A percentile compares a stretch with the other conserved stretches of the same genome.
phyloP scores from a whole-genome alignment of 768 basidiomycete species.

The Rubroboletus satanas region DNA sequence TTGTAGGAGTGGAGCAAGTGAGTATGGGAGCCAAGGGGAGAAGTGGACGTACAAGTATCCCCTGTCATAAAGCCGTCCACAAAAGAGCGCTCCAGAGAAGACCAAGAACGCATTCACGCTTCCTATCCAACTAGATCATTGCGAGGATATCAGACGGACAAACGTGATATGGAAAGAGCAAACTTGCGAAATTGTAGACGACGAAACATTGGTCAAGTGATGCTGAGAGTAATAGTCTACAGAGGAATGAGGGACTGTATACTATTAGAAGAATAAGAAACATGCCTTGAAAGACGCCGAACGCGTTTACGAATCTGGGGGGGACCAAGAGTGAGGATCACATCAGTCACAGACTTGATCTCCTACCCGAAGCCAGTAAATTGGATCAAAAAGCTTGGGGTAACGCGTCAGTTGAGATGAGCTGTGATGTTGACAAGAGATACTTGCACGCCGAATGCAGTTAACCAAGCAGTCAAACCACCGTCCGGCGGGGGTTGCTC shows the following conservation, averaged over 20 bases:
- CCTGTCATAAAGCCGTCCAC: slow-evolving; percentile 48
- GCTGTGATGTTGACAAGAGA: background rate
- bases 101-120: slow-evolving; percentile 45
- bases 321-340: background rate
- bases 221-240: slow-evolving; percentile 38
- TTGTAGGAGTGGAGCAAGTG: slow-evolving; percentile 8
- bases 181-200: slow-evolving; percentile 37
- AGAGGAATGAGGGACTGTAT: background rate
- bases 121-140: slow-evolving; percentile 40
- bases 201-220: slow-evolving; percentile 34
- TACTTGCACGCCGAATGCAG: slow-evolving; percentile 24
- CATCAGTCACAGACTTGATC: background rate
- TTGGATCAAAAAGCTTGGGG: slow-evolving; percentile 33
- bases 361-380: slow-evolving; percentile 37
- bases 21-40: background rate
- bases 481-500: slow-evolving; percentile 17
- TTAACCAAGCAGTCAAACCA: slow-evolving; percentile 24
- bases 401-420: background rate
- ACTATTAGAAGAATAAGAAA: background rate
- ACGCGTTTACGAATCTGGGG: slow-evolving; percentile 33
- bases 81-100: slow-evolving; percentile 42
- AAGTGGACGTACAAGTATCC: slow-evolving; percentile 43
- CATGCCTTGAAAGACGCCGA: slow-evolving; percentile 40
- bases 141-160: background rate
- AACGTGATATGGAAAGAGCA: background rate